Evolutionary conservation across 345 rosid genomes (phyloP), one percentile per base, ranked within the genome.

Genomic region (Pelargonium nanum): DNA sequence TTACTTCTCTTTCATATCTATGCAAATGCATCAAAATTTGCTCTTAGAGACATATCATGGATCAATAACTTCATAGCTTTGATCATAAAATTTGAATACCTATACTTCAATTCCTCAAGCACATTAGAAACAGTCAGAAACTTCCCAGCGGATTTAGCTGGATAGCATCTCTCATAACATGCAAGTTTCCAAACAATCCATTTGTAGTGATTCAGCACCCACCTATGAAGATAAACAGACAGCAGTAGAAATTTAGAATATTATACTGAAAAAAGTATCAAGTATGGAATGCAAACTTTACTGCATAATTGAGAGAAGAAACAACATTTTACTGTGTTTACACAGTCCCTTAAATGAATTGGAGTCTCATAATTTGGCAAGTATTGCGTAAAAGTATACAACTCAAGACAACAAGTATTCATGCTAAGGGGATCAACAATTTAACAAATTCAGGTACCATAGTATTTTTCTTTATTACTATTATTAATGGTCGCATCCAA

Each of bases 131-230:
- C 30, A 7, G 96, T 87, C 70, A 92, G 76, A 78, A 87, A 78
- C 1, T 81, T 92, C 64, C 86, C 70, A 67, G 70, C 64, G 67
- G 69, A 64, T 74, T 74, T 86, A 68, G 64, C 69, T 25, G 85
- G 84, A 71, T 78, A 77, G 66, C 55, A 55, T 79, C 80, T 85
- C 63, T 89, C 97, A 59, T 89, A 92, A 66, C 89, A 74, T 53
- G 79, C 86, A 64, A 92, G 88, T 75, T 92, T 92, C 98, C 98
- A 92, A 45, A 89, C 85, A 73, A 92, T 85, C 97, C 89, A 89
- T 76, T 79, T 87, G 78, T 85, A 89, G 71, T 92, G 98, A 78
- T 92, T 92, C 48, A 54, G 56, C 52, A 89, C 82, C 98, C 98
- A 89, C 81, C 98, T 92, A 69, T 65, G 55, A 8, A 65, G 61